Base-by-base conservation (phyloP, 176 grass and related monocot species). In the Juncus effusus region DNA sequence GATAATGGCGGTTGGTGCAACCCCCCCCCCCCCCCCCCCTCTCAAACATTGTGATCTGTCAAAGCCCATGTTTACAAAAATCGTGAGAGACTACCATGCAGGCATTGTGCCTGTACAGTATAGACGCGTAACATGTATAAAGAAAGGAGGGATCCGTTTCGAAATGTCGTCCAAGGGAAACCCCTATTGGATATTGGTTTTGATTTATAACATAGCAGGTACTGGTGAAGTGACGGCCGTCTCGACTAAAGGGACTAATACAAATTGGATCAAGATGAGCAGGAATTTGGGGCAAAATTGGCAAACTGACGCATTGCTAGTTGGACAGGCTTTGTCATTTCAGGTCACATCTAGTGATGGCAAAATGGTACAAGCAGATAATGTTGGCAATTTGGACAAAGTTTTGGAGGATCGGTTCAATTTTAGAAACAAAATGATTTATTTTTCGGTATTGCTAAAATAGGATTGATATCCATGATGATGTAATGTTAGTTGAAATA, bases 221-320 rank as follows among this genome's bases (percentile, higher is more conserved):
- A 56, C 68, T 15, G 75, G 81, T 37, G 69, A 84, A 13, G 75
- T 84, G 12, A 19, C 39, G 2, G 14, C 13, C 5, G 56, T 84
- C 39, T 67, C 62, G 55, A 16, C 78, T 2, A 74, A 69, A 69
- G 81, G 75, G n/a, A 66, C 62, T 3, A 40, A 36, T 15, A 74
- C 75, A 0, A 56, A 7, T 14, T 84, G 81, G 81, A 74, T 62
- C 11, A 4, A 12, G 16, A 75, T 84, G 81, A 54, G 39, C 8
- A 69, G 81, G 63, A 67, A 62, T 42, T 84, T 67, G 74, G 81
- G 75, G 2, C 75, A 78, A 60, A 78, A 69, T 66, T 78, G 81
- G 75, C 68, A 78, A 13, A 83, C 62, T 0, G 38, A 16, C 5
- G 39, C 37, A 56, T 67, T 67, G 15, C 14, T 83, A 42, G 1